phyloP scores from a whole-genome alignment of 495 filamentous ascomycete genomes.

The Patellaria atrata region DNA sequence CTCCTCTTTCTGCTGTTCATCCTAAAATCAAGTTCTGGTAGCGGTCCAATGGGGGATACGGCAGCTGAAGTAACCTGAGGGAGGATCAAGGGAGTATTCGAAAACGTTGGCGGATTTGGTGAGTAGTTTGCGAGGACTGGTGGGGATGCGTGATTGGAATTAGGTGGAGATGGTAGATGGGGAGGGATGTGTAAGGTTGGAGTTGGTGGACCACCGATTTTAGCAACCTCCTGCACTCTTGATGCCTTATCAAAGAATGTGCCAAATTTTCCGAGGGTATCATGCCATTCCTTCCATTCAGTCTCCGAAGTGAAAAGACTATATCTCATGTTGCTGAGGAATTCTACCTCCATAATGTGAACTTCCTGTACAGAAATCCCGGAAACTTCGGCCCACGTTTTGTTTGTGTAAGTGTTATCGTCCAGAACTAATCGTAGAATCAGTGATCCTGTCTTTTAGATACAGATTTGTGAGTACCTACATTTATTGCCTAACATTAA shows the following conservation, averaged over 20 bases:
- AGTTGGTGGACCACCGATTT: slow-evolving; percentile 31
- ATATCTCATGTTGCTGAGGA: slow-evolving; percentile 96
- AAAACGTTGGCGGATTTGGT: slow-evolving; percentile 14
- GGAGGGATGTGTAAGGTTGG: slow-evolving; percentile 27
- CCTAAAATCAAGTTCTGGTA: slow-evolving; percentile 34
- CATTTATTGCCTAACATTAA: slow-evolving; percentile 99
- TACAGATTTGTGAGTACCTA: slow-evolving; percentile 28
- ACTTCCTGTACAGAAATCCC: slow-evolving; percentile 90
- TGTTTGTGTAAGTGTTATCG: slow-evolving; percentile 99
- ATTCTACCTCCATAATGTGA: slow-evolving; percentile 99
- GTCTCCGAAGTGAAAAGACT: slow-evolving; percentile 67
- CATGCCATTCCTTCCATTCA: slow-evolving; percentile 79
- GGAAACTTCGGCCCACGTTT: slow-evolving; percentile 98
- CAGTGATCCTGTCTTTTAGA: background rate
- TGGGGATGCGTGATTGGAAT: slow-evolving; percentile 41
- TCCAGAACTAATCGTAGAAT: slow-evolving; percentile 52
- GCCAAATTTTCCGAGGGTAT: slow-evolving; percentile 60
- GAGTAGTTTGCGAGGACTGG: slow-evolving; percentile 26
- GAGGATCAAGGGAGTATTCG: slow-evolving; percentile 26
- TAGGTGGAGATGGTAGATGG: slow-evolving; percentile 25
- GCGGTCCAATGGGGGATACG: slow-evolving; percentile 39
- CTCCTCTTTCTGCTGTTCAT: slow-evolving; percentile 49
- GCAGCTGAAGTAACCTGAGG: slow-evolving; percentile 29
- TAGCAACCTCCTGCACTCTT: slow-evolving; percentile 9
- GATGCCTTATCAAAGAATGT: slow-evolving; percentile 62